phyloP scores from a whole-genome alignment of 805 yeast species.

The Saccharomyces jurei region DNA sequence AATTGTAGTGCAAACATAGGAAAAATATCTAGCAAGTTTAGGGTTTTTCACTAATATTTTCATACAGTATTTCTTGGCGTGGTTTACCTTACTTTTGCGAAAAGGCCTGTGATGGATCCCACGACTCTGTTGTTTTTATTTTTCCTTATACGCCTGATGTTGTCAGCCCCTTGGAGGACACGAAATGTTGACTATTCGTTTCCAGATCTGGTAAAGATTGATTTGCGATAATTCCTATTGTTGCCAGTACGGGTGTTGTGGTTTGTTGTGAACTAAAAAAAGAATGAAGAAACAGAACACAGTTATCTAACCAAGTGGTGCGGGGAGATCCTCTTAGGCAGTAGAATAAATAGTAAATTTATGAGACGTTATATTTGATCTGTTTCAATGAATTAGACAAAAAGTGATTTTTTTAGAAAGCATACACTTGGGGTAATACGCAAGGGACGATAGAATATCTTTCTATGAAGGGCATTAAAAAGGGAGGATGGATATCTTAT shows the following conservation, averaged over 20 bases:
- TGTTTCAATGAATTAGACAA: not conserved
- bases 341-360: not conserved
- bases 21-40: not conserved
- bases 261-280: not conserved
- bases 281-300: not conserved
- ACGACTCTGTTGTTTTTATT: not conserved
- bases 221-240: not conserved
- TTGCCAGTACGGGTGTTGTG: not conserved
- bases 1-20: not conserved
- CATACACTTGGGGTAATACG: not conserved
- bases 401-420: not conserved
- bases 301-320: not conserved
- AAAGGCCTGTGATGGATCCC: not conserved
- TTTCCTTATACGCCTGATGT: not conserved
- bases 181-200: not conserved
- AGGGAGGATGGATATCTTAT: constrained; percentile 72
- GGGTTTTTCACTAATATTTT: not conserved
- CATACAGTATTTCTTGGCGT: not conserved
- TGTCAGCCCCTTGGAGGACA: not conserved
- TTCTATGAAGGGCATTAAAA: constrained; percentile 12
- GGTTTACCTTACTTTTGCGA: not conserved
- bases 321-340: not conserved
- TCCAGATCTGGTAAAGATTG: not conserved
- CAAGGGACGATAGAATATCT: not conserved
- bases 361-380: not conserved